These are phyloP conservation scores for Salix exigua DNA, from an alignment of 345 rosid species.

Conservation along the genomic window DNA sequence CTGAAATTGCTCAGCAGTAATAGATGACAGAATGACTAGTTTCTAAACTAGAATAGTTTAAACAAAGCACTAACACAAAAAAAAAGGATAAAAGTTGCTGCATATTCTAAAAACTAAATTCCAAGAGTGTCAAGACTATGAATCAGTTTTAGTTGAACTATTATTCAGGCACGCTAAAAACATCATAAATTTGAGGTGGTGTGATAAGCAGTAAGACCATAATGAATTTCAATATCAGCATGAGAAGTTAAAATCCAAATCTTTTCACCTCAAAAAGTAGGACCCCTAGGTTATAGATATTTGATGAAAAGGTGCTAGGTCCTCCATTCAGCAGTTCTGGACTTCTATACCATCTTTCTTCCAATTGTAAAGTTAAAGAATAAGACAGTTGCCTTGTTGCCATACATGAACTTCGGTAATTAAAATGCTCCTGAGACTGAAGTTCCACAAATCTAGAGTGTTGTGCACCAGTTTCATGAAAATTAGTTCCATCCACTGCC, in stretches of 20 bases:
- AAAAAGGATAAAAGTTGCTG: background rate
- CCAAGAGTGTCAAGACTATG: too few species aligned
- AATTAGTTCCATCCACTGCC: constrained; percentile 24
- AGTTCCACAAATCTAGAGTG: constrained; percentile 29
- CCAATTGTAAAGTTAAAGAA: constrained; percentile 36
- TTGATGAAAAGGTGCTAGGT: constrained; percentile 43
- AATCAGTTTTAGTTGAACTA: background rate
- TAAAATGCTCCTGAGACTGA: constrained; percentile 26
- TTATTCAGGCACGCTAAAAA: background rate
- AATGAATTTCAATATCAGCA: background rate
- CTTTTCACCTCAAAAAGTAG: constrained; percentile 72
- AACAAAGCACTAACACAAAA: background rate
- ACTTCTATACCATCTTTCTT: constrained; percentile 61
- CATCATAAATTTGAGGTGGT: background rate
- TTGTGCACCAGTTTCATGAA: constrained; percentile 20
- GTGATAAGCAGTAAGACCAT: background rate
- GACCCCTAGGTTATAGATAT: constrained; percentile 66
- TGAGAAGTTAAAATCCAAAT: background rate
- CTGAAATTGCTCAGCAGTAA: background rate
- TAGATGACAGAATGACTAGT: too few species aligned
- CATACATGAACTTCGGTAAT: constrained; percentile 18
- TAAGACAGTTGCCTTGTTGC: constrained; percentile 22
- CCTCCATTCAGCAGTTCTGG: constrained; percentile 55
- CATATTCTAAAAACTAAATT: background rate
- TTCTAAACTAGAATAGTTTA: background rate